Percentiles rank a stretch among this genome's conserved stretches.
Evolutionary conservation across 2,329 filamentous ascomycete species (phyloP).

Genomic region (Clonostachys rosea): DNA sequence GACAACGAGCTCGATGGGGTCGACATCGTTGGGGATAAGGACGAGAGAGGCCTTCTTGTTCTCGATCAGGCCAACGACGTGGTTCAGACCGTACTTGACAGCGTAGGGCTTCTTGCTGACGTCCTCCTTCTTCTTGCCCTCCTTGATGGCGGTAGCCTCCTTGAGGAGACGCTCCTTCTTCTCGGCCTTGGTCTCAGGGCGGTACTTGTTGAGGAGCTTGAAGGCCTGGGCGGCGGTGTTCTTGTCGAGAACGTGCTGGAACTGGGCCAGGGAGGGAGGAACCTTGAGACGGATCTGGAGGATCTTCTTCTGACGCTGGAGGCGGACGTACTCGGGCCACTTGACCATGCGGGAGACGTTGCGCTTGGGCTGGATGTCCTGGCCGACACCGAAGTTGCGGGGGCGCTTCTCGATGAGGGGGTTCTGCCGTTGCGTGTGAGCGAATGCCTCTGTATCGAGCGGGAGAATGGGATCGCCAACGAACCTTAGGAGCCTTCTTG

Average conservation of each 20-base stretch:
- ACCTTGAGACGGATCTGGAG: slow-evolving; percentile 98
- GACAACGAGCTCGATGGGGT: slow-evolving; percentile 98
- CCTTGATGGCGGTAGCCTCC: slow-evolving; percentile 95
- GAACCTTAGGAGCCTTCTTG: slow-evolving; percentile 97
- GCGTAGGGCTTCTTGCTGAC: slow-evolving; percentile 99
- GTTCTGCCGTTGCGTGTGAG: slow-evolving; percentile 57
- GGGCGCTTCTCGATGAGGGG: slow-evolving; percentile 97
- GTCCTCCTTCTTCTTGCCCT: slow-evolving; percentile 99
- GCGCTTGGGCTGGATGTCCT: slow-evolving; percentile 95
- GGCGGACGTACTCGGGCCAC: slow-evolving; percentile 99
- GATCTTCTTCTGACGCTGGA: slow-evolving; percentile 93
- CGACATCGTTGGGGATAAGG: slow-evolving; percentile 98
- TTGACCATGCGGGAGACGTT: slow-evolving; percentile 98
- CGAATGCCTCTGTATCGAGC: neutral
- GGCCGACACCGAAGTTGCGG: slow-evolving; percentile 97
- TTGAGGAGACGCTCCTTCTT: slow-evolving; percentile 99
- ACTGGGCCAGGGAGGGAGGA: slow-evolving; percentile 93
- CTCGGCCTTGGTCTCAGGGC: slow-evolving; percentile 96
- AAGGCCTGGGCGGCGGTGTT: slow-evolving; percentile 95
- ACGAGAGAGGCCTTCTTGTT: slow-evolving; percentile 99
- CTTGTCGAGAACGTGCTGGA: slow-evolving; percentile 94
- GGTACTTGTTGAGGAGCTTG: slow-evolving; percentile 99
- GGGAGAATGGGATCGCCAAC: slow-evolving; percentile 25
- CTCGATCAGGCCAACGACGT: slow-evolving; percentile 95
- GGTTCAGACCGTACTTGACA: slow-evolving; percentile 99